Conservation (phyloP, 345 rosid genomes). For the Brassica rapa region DNA sequence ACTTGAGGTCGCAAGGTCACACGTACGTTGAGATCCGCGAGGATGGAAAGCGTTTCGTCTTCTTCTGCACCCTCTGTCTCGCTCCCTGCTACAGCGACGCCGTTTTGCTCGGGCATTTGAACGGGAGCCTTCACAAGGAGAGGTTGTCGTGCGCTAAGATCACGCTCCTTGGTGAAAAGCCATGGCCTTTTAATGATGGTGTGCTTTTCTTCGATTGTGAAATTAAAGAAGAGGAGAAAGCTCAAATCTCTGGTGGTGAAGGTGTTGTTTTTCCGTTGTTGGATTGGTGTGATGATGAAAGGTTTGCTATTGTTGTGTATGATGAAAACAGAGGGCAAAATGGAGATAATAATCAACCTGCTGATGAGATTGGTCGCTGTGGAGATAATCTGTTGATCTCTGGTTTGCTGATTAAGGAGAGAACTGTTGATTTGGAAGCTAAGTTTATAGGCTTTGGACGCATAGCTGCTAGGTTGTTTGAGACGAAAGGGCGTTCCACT, state of each 20-base stretch:
- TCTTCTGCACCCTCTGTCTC: slow-evolving; percentile 86
- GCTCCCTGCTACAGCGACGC: slow-evolving; percentile 78
- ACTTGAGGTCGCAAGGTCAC: slow-evolving; percentile 69
- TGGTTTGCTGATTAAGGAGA: slow-evolving; percentile 58
- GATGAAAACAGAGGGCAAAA: not conserved
- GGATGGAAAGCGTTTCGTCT: slow-evolving; percentile 69
- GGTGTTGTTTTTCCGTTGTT: not conserved
- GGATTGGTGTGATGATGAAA: not conserved
- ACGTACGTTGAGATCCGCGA: slow-evolving; percentile 72
- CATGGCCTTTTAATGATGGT: not conserved
- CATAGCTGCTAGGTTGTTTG: slow-evolving; percentile 59
- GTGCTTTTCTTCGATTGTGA: not conserved
- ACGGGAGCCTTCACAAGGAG: not conserved
- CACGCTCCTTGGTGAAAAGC: not conserved
- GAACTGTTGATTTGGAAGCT: slow-evolving; percentile 56
- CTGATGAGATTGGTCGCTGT: slow-evolving; percentile 15
- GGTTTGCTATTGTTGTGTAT: not conserved
- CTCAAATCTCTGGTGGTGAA: not conserved
- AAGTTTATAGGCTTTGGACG: slow-evolving; percentile 57
- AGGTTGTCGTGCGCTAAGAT: not conserved
- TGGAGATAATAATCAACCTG: not conserved
- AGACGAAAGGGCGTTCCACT: slow-evolving; percentile 45
- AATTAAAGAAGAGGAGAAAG: not conserved
- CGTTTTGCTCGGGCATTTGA: slow-evolving; percentile 66
- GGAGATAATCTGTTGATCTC: slow-evolving; percentile 51